Evolutionary conservation across 768 basidiomycete species (phyloP), one percentile per base, ranked within the genome.

Genomic region (Kwoniella botswanensis): DNA sequence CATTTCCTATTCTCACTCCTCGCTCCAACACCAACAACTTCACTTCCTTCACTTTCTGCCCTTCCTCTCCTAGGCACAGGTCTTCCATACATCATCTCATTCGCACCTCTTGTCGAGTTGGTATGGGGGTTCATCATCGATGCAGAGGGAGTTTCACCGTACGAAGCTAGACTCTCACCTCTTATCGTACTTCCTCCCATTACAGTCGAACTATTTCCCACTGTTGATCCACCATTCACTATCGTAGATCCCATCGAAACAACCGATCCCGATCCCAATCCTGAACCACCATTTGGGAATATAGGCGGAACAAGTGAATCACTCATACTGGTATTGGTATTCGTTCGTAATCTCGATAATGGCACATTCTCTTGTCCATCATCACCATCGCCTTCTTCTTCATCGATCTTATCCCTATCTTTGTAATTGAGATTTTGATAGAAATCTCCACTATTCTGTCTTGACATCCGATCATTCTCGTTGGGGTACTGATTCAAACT

Each of bases 161-260:
- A 70, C 35, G 61, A 64, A 43, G 68, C 63, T 26, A 70, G 46
- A 70, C 68, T 70, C 35, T 70, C 68, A 21, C 68, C 68, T 29
- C 68, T 41, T 17, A 70, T 65, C 62, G 68, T 63, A 24, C 44
- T 65, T 10, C 67, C 67, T 17, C 56, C 43, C 4, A 52, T 68
- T 12, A 61, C 18, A 6, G 59, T 68, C 41, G 65, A 64, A 53
- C 50, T 55, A n/a, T 59, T 59, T 4, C 59, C 67, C 12, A 59
- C 55, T 5, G 67, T 61, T 4, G 67, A 68, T 53, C 41, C 35
- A 26, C 42, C 59, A 44, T 61, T 61, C 9, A 61, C 35, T 35
- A 35, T 6, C 15, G 59, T 43, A 15, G 63, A 65, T 21, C 54
- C 35, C 52, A 65, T 43, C 29, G 63, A 65, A 15, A 64, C 2